phyloP scores from a whole-genome alignment of 2,329 filamentous ascomycete genomes.

The Basipetospora sp. region DNA sequence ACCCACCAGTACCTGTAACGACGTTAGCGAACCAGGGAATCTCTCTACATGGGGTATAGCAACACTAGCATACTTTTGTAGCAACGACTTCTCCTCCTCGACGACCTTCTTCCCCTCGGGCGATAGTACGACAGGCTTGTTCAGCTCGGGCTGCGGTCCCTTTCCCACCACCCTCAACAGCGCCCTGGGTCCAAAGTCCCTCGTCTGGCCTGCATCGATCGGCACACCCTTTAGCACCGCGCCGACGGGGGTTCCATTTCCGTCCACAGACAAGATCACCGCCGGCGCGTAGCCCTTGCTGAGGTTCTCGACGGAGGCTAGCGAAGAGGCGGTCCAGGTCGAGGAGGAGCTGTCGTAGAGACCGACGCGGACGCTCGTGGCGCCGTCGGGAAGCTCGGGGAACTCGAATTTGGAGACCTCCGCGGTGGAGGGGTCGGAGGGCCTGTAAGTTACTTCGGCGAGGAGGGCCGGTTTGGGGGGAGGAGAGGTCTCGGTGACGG shows the following conservation, averaged over 20 bases:
- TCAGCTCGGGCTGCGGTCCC: slow-evolving; percentile 44
- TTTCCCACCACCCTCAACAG: slow-evolving; percentile 30
- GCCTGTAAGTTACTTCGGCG: slow-evolving; percentile 42
- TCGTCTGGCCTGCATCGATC: slow-evolving; percentile 49
- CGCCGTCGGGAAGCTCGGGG: slow-evolving; percentile 33
- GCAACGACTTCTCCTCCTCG: slow-evolving; percentile 46
- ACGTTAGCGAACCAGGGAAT: neutral
- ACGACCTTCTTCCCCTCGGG: slow-evolving; percentile 44
- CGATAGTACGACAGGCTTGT: slow-evolving; percentile 47
- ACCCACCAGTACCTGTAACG: slow-evolving; percentile 50
- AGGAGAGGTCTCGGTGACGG: slow-evolving; percentile 22
- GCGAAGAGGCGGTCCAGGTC: slow-evolving; percentile 39
- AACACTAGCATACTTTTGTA: slow-evolving; percentile 44
- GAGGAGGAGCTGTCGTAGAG: slow-evolving; percentile 34
- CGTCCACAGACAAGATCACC: slow-evolving; percentile 34
- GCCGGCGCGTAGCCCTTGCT: slow-evolving; percentile 45
- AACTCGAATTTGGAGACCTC: slow-evolving; percentile 40
- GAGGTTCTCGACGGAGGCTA: slow-evolving; percentile 42
- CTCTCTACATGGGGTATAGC: neutral
- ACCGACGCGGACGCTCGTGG: slow-evolving; percentile 41
- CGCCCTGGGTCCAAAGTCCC: slow-evolving; percentile 49
- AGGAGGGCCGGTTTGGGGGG: slow-evolving; percentile 27
- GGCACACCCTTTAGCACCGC: slow-evolving; percentile 38
- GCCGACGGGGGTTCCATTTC: slow-evolving; percentile 30
- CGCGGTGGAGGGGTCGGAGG: slow-evolving; percentile 26